These are phyloP conservation scores for Albifimbria verrucaria DNA, from an alignment of 2,329 filamentous ascomycete genomes.

Conservation along the genomic window DNA sequence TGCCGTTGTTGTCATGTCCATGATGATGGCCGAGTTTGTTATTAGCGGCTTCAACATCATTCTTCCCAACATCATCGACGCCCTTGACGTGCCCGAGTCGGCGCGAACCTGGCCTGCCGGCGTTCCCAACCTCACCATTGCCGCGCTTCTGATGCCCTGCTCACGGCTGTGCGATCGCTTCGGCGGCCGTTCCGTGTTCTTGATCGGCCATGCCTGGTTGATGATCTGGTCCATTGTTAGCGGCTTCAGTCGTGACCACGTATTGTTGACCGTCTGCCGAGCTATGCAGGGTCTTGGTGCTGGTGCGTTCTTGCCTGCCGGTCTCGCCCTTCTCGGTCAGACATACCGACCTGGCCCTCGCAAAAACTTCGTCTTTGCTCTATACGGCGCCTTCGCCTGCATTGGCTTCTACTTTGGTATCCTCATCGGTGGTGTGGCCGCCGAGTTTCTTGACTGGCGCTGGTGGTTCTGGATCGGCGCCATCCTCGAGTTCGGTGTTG, in stretches of 20 bases:
- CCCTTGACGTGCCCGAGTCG: constrained; percentile 60
- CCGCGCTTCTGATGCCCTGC: constrained; percentile 58
- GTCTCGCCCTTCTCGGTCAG: constrained; percentile 67
- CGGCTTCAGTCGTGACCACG: constrained; percentile 63
- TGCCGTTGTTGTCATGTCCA: constrained; percentile 58
- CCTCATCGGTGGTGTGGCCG: constrained; percentile 61
- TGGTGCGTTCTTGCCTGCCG: constrained; percentile 65
- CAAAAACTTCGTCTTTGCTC: constrained; percentile 63
- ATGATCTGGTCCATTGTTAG: constrained; percentile 64
- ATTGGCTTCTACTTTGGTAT: constrained; percentile 64
- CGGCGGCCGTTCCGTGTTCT: constrained; percentile 59
- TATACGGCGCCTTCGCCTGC: constrained; percentile 58
- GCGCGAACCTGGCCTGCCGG: constrained; percentile 63
- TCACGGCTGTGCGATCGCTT: constrained; percentile 61
- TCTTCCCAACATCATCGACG: constrained; percentile 59
- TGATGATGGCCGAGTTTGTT: constrained; percentile 69
- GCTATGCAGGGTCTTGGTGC: constrained; percentile 71
- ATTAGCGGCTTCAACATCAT: constrained; percentile 75
- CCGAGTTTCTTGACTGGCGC: constrained; percentile 59
- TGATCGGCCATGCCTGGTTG: constrained; percentile 61
- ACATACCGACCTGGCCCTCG: constrained; percentile 68
- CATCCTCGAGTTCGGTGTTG: constrained; percentile 40
- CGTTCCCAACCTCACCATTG: constrained; percentile 57
- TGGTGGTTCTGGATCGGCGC: constrained; percentile 70
- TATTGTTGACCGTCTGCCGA: constrained; percentile 69